Percentiles rank a stretch among this genome's conserved stretches.
Conservation (phyloP, 2,329 filamentous ascomycete species). For the Colletotrichum sp. region DNA sequence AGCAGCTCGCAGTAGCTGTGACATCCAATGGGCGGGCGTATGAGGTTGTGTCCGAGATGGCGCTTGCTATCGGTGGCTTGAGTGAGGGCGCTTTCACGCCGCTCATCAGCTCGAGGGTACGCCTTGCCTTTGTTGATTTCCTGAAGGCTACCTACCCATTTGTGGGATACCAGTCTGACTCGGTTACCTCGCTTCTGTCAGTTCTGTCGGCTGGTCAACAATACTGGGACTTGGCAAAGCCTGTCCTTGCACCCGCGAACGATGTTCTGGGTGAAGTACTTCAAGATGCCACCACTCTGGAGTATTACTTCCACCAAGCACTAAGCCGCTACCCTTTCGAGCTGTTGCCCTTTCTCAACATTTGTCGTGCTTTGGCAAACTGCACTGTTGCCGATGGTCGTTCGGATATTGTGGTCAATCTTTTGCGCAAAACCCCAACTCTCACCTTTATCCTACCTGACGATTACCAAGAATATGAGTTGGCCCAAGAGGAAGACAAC, state of each 20-base stretch:
- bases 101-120: conserved; percentile 66
- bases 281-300: conserved; percentile 48
- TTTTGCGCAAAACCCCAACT: conserved; percentile 71
- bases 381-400: conserved; percentile 36
- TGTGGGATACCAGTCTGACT: conserved; percentile 75
- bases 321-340: conserved; percentile 86
- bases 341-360: conserved; percentile 75
- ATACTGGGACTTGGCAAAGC: conserved; percentile 59
- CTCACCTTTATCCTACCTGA: conserved; percentile 80
- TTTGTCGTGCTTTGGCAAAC: conserved; percentile 68
- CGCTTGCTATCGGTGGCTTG: conserved; percentile 49
- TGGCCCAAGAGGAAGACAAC: conserved; percentile 85
- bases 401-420: conserved; percentile 61
- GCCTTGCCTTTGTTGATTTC: conserved; percentile 71
- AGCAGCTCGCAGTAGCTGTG: conserved; percentile 52
- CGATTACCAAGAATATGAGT: conserved; percentile 75
- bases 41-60: conserved; percentile 58
- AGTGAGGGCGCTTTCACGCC: conserved; percentile 52
- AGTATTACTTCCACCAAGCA: conserved; percentile 68
- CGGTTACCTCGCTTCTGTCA: conserved; percentile 69
- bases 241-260: not conserved
- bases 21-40: conserved; percentile 58
- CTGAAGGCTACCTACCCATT: conserved; percentile 70
- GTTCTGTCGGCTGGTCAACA: conserved; percentile 61
- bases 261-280: conserved; percentile 13